Evolutionary conservation across 306 rosid genomes (phyloP).

Genomic region (Dalbergia cultrata): DNA sequence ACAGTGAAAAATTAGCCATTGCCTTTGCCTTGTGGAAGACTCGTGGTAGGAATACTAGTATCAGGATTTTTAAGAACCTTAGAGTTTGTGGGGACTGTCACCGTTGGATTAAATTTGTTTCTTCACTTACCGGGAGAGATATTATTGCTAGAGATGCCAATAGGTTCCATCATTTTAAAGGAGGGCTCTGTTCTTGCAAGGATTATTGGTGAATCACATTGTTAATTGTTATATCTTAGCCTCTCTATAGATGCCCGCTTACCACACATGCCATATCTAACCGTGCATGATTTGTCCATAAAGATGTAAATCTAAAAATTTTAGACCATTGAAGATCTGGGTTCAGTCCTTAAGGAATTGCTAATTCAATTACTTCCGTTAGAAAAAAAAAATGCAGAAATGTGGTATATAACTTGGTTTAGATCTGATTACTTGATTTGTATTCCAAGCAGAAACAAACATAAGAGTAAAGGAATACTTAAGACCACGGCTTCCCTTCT

Average conservation of each 20-base stretch:
- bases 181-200: conserved; percentile 71
- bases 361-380: conserved; percentile 19
- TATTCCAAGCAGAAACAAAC: neutral
- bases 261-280: neutral
- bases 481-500: neutral
- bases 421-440: conserved; percentile 18
- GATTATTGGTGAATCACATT: conserved; percentile 67
- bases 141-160: conserved; percentile 72
- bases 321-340: conserved; percentile 4
- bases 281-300: conserved; percentile 3
- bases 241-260: neutral
- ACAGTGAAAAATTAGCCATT: conserved; percentile 76
- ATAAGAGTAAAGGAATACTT: conserved; percentile 8
- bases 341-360: neutral
- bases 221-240: conserved; percentile 1
- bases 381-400: neutral
- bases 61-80: conserved; percentile 76
- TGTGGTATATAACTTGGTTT: conserved; percentile 17
- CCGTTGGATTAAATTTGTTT: conserved; percentile 66
- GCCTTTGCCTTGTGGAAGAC: conserved; percentile 72
- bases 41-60: conserved; percentile 51
- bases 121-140: conserved; percentile 60
- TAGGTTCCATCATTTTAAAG: conserved; percentile 72
- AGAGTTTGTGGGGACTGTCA: conserved; percentile 79
- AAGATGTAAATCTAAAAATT: conserved; percentile 26